Evolutionary conservation across 768 basidiomycete species (phyloP), one percentile per base, ranked within the genome.

Genomic region (Hericium alpestre): DNA sequence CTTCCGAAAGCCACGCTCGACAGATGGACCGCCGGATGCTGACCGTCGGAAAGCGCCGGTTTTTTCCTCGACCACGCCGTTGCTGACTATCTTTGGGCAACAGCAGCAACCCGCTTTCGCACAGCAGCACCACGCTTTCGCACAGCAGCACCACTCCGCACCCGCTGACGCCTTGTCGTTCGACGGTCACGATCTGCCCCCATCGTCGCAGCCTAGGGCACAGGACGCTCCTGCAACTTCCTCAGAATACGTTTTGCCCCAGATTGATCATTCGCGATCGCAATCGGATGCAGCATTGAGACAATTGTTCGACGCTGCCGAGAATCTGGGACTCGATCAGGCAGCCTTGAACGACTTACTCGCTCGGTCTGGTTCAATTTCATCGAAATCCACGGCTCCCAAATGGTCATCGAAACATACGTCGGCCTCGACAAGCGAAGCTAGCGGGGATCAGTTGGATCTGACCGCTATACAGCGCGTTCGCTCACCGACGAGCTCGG

Each of bases 221-320:
- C 49, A 38, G 37, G 47, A 46, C 47, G n/a, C 50, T 40, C 22
- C 38, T 25, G 32, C 32, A 51, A 27, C 25, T 4, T 18, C 38
- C 1, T 11, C 25, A 32, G 32, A 32, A 32, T 32, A 32, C 32
- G 32, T 9, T 1, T 9, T 32, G 20, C 55, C 39, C 23, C 59
- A 20, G 37, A 40, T 18, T 46, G 41, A 32, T 32, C 32, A 32
- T 7, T 51, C 11, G 18, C 22, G 18, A 53, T 18, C 43, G 41
- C 18, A 11, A 38, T 52, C 67, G 15, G 77, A 82, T 60, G 72
- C 73, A 52, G 84, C 86, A 15, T 71, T 91, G 55, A 79, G 76
- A 66, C 86, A 89, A 65, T 69, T 93, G 23, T 89, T 87, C 61
- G 81, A 83, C 65, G 90, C 88, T 22, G 90, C 87, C 1, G 77